These are phyloP conservation scores for Penicillium sp. DNA, from an alignment of 2,329 filamentous ascomycete genomes.

Conservation along the genomic window DNA sequence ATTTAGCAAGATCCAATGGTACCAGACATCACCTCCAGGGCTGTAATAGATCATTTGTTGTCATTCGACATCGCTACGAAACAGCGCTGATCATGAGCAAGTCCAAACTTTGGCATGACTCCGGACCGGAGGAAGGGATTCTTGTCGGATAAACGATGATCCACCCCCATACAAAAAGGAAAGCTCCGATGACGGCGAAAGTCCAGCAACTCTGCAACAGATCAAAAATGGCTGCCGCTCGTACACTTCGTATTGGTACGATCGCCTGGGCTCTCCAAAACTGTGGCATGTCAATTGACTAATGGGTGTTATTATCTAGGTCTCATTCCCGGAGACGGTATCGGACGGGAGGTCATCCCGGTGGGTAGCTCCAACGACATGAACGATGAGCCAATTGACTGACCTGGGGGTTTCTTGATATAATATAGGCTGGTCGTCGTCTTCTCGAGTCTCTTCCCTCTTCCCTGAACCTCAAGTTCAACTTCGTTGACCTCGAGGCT, in stretches of 20 bases:
- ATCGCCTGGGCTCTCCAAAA: slow-evolving; percentile 23
- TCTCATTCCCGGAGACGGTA: slow-evolving; percentile 96
- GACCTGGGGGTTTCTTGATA: slow-evolving; percentile 13
- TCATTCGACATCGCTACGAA: too few species aligned
- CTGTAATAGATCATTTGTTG: too few species aligned
- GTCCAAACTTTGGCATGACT: not conserved
- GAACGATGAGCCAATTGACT: slow-evolving; percentile 9
- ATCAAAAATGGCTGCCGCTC: slow-evolving; percentile 52
- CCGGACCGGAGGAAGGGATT: slow-evolving; percentile 18
- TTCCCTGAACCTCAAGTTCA: slow-evolving; percentile 91
- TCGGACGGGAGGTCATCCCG: slow-evolving; percentile 97
- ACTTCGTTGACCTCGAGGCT: slow-evolving; percentile 88
- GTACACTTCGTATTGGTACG: slow-evolving; percentile 68
- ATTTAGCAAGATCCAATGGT: too few species aligned
- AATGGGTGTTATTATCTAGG: slow-evolving; percentile 53
- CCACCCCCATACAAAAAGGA: slow-evolving; percentile 23
- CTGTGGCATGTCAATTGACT: slow-evolving; percentile 5
- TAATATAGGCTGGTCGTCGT: slow-evolving; percentile 68
- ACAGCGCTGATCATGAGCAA: not conserved
- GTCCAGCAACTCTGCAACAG: slow-evolving; percentile 17
- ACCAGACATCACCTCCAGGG: too few species aligned
- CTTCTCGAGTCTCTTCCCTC: slow-evolving; percentile 88
- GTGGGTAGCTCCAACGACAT: slow-evolving; percentile 40
- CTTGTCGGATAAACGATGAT: slow-evolving; percentile 23
- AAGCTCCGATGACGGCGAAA: slow-evolving; percentile 35